Conservation (phyloP, 1,139 yeast species). For the Kodamaea sp. region DNA sequence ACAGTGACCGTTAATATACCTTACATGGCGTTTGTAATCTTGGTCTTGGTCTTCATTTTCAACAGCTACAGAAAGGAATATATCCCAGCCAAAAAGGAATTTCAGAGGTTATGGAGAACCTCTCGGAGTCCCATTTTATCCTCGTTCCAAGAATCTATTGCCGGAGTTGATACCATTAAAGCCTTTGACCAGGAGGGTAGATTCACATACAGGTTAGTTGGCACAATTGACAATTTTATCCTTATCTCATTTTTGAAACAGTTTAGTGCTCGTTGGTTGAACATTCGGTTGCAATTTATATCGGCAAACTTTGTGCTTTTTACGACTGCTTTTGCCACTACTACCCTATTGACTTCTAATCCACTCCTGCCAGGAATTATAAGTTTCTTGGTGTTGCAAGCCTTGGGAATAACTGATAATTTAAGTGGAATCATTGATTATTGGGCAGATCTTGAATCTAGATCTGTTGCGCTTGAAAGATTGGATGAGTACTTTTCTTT, state of each 20-base stretch:
- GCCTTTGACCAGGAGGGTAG: constrained; percentile 25
- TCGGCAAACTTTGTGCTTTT: constrained; percentile 23
- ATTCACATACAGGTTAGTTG: constrained; percentile 18
- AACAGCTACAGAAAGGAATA: constrained; percentile 22
- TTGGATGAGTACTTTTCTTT: constrained; percentile 36
- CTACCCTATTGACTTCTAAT: constrained; percentile 17
- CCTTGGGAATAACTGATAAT: constrained; percentile 32
- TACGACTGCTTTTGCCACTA: constrained; percentile 19
- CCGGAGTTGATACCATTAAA: constrained; percentile 29
- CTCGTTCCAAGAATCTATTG: constrained; percentile 29
- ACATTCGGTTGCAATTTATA: constrained; percentile 25
- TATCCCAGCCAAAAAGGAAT: constrained; percentile 28
- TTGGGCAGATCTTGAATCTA: constrained; percentile 40
- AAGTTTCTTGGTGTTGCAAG: constrained; percentile 41
- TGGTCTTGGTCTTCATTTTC: constrained; percentile 16
- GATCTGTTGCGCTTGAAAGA: constrained; percentile 37
- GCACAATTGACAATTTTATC: constrained; percentile 8
- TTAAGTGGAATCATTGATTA: constrained; percentile 34
- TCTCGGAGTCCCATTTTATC: constrained; percentile 27
- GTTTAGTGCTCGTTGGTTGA: constrained; percentile 27
- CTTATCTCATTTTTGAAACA: constrained; percentile 13
- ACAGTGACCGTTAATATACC: constrained; percentile 26
- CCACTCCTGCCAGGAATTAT: constrained; percentile 1
- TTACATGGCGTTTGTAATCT: constrained; percentile 21
- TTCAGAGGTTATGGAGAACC: constrained; percentile 23